A percentile compares a stretch with the other conserved stretches of the same genome.
These are phyloP conservation scores for Emergomyces africanus DNA, from an alignment of 2,329 filamentous ascomycete species.

Conservation along the genomic window DNA sequence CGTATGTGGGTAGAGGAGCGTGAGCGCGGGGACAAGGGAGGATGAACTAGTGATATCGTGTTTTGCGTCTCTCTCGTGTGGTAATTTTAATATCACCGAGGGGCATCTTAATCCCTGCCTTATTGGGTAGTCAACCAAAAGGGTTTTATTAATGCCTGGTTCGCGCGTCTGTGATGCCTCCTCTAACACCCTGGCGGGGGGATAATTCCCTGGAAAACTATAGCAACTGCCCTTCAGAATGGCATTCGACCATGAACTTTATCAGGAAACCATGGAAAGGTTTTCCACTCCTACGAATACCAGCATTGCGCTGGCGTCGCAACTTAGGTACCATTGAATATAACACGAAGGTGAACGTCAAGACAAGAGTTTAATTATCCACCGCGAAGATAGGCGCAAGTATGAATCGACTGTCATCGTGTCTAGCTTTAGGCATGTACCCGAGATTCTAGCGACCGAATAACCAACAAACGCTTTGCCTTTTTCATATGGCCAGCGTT, in stretches of 20 bases:
- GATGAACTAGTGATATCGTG: not conserved
- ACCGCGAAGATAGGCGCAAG: not conserved
- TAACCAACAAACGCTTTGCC: not conserved
- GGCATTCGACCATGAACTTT: not conserved
- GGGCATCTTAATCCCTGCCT: not conserved
- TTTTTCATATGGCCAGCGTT: not conserved
- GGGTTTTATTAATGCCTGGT: not conserved
- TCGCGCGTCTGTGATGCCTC: not conserved
- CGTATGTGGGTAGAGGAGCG: constrained; percentile 58
- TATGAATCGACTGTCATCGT: not conserved
- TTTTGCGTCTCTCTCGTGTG: not conserved
- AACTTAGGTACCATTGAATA: not conserved
- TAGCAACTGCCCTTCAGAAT: not conserved
- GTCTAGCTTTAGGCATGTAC: not conserved
- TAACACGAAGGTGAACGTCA: not conserved
- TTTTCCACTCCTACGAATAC: not conserved
- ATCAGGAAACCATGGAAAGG: no score
- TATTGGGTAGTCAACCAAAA: not conserved
- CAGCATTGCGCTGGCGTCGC: not conserved
- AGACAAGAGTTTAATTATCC: not conserved
- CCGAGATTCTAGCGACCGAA: not conserved
- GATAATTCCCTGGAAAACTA: not conserved
- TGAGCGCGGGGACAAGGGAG: constrained; percentile 11
- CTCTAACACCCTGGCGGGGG: not conserved
- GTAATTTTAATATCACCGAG: not conserved